Evolutionary conservation across 345 rosid species (phyloP), one percentile per base, ranked within the genome.

Genomic region (Hibiscus syriacus): DNA sequence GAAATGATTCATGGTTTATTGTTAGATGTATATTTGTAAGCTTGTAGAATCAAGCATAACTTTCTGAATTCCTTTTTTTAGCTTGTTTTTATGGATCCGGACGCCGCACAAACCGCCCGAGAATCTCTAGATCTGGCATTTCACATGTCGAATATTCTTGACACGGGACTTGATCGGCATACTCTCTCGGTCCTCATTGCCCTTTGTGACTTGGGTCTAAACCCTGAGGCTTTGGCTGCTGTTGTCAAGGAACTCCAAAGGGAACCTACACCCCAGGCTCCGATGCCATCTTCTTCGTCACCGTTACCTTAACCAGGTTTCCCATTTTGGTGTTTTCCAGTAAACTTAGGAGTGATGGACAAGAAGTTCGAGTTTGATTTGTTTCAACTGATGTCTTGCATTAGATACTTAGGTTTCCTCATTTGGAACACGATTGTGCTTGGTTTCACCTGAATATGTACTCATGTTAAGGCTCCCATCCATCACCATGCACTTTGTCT

Each of bases 71-170:
- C 32, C 6, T 14, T 69, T 69, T 5, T 23, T 19, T 7, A 56
- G 63, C 27, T 3, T 57, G 5, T 19, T 8, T 56, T 32, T 43
- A 82, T 82, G 86, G 86, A 80, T 50, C 78, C 78, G 13, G 80
- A 82, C 49, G 66, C 86, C 52, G 81, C 83, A 69, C 66, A 63
- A 46, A 80, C 81, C 29, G 81, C 81, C 22, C 63, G 83, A 20
- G 84, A 83, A 63, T 80, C 87, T 10, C 68, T 83, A 52, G 87
- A 83, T 49, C 74, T 83, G 67, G 84, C 80, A 19, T 83, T 83
- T 68, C 84, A 77, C 63, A 80, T 83, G 84, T 80, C 84, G 1
- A 80, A 80, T 76, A 70, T 83, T 61, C 83, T 83, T 5, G 87
- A 79, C 9, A 80, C 81, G 0, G 84, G 85, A 2, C 83, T 83